Percentiles rank a stretch among this genome's conserved stretches.
Evolutionary conservation across 345 rosid species (phyloP).

Genomic region (Lumnitzera littorea): DNA sequence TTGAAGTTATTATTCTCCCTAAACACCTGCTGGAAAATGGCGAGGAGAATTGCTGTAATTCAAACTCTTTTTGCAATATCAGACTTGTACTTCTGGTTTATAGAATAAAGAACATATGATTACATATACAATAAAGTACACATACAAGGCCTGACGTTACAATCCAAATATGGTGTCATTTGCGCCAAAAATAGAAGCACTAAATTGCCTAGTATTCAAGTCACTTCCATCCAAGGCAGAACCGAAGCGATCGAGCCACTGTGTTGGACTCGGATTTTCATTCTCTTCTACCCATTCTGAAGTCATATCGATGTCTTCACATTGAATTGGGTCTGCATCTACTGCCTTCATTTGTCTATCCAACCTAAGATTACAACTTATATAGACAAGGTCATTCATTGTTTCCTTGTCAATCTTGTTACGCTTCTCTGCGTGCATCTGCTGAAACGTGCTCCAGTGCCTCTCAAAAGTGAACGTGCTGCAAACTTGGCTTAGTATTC

Average conservation of each 20-base stretch:
- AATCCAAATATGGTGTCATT: slow-evolving; percentile 62
- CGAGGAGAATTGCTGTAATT: too few species aligned
- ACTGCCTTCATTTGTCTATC: slow-evolving; percentile 42
- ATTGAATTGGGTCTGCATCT: slow-evolving; percentile 56
- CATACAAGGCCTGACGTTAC: slow-evolving; percentile 17
- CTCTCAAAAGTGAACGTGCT: slow-evolving; percentile 65
- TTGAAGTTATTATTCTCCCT: too few species aligned
- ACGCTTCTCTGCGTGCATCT: slow-evolving; percentile 74
- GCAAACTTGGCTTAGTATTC: slow-evolving; percentile 85
- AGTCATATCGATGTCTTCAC: slow-evolving; percentile 83
- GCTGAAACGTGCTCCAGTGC: slow-evolving; percentile 76
- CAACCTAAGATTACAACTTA: slow-evolving; percentile 71
- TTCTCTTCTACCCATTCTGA: slow-evolving; percentile 92
- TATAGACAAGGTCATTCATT: slow-evolving; percentile 50
- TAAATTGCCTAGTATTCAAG: slow-evolving; percentile 75
- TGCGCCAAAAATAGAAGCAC: slow-evolving; percentile 48
- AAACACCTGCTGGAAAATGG: too few species aligned
- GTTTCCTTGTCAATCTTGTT: slow-evolving; percentile 78
- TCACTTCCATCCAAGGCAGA: slow-evolving; percentile 69
- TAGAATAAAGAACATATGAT: neutral
- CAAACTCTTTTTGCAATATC: too few species aligned
- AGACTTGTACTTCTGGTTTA: too few species aligned
- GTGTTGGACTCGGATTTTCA: slow-evolving; percentile 60
- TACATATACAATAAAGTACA: neutral
- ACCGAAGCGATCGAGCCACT: slow-evolving; percentile 87